Evolutionary conservation across 768 basidiomycete species (phyloP), one percentile per base, ranked within the genome.

Genomic region (Lactarius indigo): DNA sequence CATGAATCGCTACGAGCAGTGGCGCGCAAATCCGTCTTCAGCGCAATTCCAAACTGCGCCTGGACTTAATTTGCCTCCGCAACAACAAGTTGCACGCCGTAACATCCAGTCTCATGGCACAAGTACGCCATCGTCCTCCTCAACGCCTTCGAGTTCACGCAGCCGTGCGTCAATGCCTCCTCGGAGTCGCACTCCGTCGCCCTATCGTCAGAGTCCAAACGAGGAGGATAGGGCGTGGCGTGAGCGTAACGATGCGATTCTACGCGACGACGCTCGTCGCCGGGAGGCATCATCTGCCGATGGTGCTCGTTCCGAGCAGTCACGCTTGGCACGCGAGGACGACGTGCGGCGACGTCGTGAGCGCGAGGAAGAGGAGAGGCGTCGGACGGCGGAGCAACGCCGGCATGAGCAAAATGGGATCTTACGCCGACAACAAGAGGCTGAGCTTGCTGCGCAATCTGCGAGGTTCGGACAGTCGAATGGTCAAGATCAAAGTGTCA

Each of bases 1-100:
- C 9, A 83, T 89, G 54, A 82, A 85, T 52, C 83, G 87, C 18
- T 86, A 85, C 69, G 87, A 89, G 59, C 78, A 80, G 59, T 91
- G 88, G 88, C 73, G 76, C 13, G 75, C 76, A 52, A 63, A 70
- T 35, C 65, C 68, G 12, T 44, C 66, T 17, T 60, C 65, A 13
- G 37, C 57, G 30, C 72, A 72, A 23, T 63, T 61, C 1, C 71
- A 69, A 33, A 59, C 62, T 8, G 23, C 17, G 13, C 37, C 2
- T 7, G 39, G 26, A 3, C 39, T 12, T 6, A 39, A 39, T 47
- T 28, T 47, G n/a, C 23, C 17, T 13, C 50, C 18, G 28, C 58
- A 59, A 50, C 56, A 35, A 17, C 37, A 52, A 20, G 42, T 59
- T 56, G 3, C 44, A 5, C 56, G 30, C 12, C 59, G 35, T 39